Conservation (phyloP, 139 green algal species). For the Micractinium sp. region DNA sequence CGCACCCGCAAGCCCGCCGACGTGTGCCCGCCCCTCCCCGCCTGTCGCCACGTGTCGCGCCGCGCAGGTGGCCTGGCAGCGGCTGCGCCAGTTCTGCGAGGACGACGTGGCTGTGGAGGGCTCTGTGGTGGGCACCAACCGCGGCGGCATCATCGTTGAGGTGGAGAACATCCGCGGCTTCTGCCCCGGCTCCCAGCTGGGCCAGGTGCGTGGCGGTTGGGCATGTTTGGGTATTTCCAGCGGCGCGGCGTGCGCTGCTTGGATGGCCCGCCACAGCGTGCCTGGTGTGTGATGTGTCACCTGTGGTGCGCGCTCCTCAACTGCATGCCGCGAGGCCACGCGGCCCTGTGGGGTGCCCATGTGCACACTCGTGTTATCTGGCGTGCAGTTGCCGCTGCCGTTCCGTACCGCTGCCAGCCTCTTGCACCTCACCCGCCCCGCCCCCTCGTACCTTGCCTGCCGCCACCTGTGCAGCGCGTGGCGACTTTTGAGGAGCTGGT, state of each 20-base stretch:
- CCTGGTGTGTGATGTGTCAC: no score
- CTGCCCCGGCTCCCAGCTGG: conserved; percentile 75
- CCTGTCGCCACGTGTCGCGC: neutral
- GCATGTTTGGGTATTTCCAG: no score
- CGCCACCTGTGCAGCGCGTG: conserved; percentile 37
- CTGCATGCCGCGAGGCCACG: no score
- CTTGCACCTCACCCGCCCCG: neutral
- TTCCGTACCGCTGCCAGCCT: no score
- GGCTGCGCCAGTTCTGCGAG: conserved; percentile 77
- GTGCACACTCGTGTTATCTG: no score
- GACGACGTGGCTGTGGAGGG: conserved; percentile 77
- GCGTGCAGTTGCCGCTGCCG: no score
- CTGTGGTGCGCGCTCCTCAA: no score
- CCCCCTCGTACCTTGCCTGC: neutral
- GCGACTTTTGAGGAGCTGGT: conserved; percentile 82
- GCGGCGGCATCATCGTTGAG: conserved; percentile 74
- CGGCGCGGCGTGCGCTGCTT: no score
- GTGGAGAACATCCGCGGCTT: conserved; percentile 80
- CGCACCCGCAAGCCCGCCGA: neutral
- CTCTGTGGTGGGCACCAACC: conserved; percentile 63
- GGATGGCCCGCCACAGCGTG: no score
- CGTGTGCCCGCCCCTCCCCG: neutral
- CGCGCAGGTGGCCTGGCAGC: conserved; percentile 69
- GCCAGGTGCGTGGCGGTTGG: conserved; percentile 36
- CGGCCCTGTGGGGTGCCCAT: no score